A percentile compares a stretch with the other conserved stretches of the same genome.
Conservation (phyloP, 1,139 yeast genomes). For the Yamadazyma oceani region DNA sequence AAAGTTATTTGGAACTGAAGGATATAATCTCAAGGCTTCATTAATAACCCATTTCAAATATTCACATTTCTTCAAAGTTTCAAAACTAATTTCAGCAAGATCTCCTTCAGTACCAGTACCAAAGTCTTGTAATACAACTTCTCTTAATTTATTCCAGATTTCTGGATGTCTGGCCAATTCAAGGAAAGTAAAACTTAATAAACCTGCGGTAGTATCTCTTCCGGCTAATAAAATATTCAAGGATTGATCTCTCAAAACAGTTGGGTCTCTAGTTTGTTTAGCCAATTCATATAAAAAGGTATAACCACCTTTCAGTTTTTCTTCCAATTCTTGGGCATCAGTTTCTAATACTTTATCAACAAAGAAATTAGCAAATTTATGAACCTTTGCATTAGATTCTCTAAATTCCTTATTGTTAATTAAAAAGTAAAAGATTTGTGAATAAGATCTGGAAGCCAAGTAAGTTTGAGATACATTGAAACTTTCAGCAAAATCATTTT, state of each 20-base stretch:
- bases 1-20: slow-evolving; percentile 52
- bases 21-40: slow-evolving; percentile 52
- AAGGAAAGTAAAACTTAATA: slow-evolving; percentile 40
- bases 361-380: slow-evolving; percentile 33
- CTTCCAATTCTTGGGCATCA: slow-evolving; percentile 34
- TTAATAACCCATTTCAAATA: slow-evolving; percentile 48
- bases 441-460: slow-evolving; percentile 30
- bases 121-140: slow-evolving; percentile 31
- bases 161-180: slow-evolving; percentile 45
- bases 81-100: slow-evolving; percentile 38
- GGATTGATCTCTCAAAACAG: slow-evolving; percentile 43
- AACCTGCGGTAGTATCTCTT: slow-evolving; percentile 49
- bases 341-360: slow-evolving; percentile 25
- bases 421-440: slow-evolving; percentile 28
- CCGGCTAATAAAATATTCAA: slow-evolving; percentile 48
- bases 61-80: slow-evolving; percentile 48
- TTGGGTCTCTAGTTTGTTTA: slow-evolving; percentile 44
- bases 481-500: slow-evolving; percentile 21
- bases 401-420: slow-evolving; percentile 33
- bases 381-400: slow-evolving; percentile 27
- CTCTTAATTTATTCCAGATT: slow-evolving; percentile 33
- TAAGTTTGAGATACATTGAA: slow-evolving; percentile 34
- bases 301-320: slow-evolving; percentile 36
- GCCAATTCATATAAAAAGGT: slow-evolving; percentile 46
- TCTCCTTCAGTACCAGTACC: slow-evolving; percentile 36